Conservation (phyloP, 495 filamentous ascomycete species). For the Pyrenopolyporus hunteri region DNA sequence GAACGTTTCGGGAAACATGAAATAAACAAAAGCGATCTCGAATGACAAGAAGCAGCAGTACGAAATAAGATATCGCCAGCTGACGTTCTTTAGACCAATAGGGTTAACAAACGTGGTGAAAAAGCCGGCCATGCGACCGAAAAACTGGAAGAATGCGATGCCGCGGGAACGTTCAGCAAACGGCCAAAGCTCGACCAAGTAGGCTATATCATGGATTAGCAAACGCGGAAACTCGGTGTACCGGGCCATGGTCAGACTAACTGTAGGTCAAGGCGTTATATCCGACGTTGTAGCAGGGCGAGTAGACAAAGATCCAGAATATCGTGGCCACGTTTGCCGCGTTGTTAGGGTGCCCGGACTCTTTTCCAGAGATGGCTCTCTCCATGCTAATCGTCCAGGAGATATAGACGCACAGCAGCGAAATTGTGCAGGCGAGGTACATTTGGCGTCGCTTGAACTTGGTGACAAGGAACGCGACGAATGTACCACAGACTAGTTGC, state of each 20-base stretch:
- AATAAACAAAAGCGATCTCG: slow-evolving; percentile 64
- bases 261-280: slow-evolving; percentile 73
- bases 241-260: slow-evolving; percentile 37
- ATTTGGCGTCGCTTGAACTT: slow-evolving; percentile 62
- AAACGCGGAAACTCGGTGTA: background rate
- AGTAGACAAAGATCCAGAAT: slow-evolving; percentile 69
- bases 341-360: slow-evolving; percentile 46
- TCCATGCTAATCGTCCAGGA: slow-evolving; percentile 65
- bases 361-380: slow-evolving; percentile 51
- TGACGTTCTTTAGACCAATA: slow-evolving; percentile 62
- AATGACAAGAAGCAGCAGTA: slow-evolving; percentile 63
- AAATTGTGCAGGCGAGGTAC: slow-evolving; percentile 62
- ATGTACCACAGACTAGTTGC: slow-evolving; percentile 57
- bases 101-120: slow-evolving; percentile 69
- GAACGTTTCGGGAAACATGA: slow-evolving; percentile 69
- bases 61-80: slow-evolving; percentile 63
- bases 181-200: slow-evolving; percentile 70
- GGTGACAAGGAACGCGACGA: slow-evolving; percentile 58
- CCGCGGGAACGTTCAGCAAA: slow-evolving; percentile 66
- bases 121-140: slow-evolving; percentile 54
- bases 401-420: slow-evolving; percentile 61
- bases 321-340: slow-evolving; percentile 52
- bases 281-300: slow-evolving; percentile 69
- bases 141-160: slow-evolving; percentile 68
- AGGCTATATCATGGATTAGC: slow-evolving; percentile 46